A percentile compares a stretch with the other conserved stretches of the same genome.
phyloP scores from a whole-genome alignment of 768 basidiomycete species.

The Trametes meyenii region DNA sequence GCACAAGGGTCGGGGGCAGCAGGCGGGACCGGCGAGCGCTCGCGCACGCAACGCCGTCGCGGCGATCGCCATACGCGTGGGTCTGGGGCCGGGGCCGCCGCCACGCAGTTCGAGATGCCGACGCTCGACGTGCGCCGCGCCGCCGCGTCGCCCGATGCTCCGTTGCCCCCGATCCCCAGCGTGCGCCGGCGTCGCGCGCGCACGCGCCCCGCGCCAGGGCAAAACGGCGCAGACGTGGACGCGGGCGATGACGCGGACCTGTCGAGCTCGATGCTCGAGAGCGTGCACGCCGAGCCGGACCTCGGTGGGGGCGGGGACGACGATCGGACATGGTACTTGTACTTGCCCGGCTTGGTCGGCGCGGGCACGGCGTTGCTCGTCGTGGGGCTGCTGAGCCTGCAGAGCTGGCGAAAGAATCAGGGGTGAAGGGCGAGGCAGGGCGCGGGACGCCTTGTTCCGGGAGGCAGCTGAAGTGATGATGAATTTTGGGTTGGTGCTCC shows the following conservation, averaged over 20 bases:
- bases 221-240: conserved; percentile 11
- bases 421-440: conserved; percentile 10
- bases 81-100: not conserved
- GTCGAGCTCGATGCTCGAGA: conserved; percentile 50
- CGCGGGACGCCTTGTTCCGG: not conserved
- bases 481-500: not conserved
- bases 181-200: conserved; percentile 27
- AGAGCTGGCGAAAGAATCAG: conserved; percentile 45
- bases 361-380: conserved; percentile 84
- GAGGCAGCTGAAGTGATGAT: not conserved
- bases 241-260: conserved; percentile 46
- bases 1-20: conserved; percentile 3
- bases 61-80: not conserved
- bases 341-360: conserved; percentile 77
- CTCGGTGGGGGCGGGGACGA: conserved; percentile 56
- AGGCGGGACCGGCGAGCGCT: not conserved
- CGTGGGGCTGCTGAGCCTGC: conserved; percentile 77
- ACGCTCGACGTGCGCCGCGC: conserved; percentile 51
- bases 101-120: conserved; percentile 58
- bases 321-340: conserved; percentile 79
- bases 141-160: conserved; percentile 25
- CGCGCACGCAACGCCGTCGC: not conserved
- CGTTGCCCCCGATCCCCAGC: conserved; percentile 23
- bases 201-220: not conserved
- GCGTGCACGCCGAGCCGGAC: conserved; percentile 43